phyloP scores from a whole-genome alignment of 2,329 filamentous ascomycete genomes.

The Fusarium sublunatum region DNA sequence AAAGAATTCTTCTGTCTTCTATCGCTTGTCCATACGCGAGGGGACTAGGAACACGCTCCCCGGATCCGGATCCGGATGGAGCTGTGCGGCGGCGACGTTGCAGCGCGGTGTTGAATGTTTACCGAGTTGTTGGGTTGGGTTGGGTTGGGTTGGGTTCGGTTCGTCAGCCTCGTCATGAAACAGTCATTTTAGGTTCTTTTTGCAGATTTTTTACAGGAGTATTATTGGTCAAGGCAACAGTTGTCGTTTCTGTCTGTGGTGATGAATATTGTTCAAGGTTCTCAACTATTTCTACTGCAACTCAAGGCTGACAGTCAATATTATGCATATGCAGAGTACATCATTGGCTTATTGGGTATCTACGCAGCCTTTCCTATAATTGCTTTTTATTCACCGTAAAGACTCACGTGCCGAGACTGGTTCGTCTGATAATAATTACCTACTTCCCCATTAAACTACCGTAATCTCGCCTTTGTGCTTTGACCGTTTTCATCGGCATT shows the following conservation, averaged over 20 bases:
- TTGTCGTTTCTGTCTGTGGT: constrained; percentile 1
- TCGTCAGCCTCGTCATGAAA: constrained; percentile 28
- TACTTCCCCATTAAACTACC: background rate
- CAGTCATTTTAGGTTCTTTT: background rate
- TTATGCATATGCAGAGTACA: background rate
- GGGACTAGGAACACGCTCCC: background rate
- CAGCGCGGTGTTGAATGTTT: constrained; percentile 17
- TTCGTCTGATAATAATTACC: too few species aligned
- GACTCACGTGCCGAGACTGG: too few species aligned
- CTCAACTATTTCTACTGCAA: constrained; percentile 4
- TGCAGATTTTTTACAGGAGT: background rate
- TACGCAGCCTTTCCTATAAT: background rate
- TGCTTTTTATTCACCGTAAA: too few species aligned
- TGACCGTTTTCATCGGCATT: constrained; percentile 10
- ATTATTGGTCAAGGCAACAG: background rate
- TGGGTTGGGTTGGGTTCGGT: too few species aligned
- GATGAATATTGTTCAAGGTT: constrained; percentile 3
- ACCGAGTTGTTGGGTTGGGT: constrained; percentile 34
- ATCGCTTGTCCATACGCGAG: background rate
- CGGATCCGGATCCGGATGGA: background rate
- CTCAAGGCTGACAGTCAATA: constrained; percentile 6
- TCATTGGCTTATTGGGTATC: too few species aligned
- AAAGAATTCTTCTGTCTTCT: constrained; percentile 3
- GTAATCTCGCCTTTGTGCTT: constrained; percentile 10
- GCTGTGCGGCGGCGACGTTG: constrained; percentile 28